Evolutionary conservation across 2,329 filamentous ascomycete species (phyloP), one percentile per base, ranked within the genome.

Genomic region (Pseudogymnoascus sp.): DNA sequence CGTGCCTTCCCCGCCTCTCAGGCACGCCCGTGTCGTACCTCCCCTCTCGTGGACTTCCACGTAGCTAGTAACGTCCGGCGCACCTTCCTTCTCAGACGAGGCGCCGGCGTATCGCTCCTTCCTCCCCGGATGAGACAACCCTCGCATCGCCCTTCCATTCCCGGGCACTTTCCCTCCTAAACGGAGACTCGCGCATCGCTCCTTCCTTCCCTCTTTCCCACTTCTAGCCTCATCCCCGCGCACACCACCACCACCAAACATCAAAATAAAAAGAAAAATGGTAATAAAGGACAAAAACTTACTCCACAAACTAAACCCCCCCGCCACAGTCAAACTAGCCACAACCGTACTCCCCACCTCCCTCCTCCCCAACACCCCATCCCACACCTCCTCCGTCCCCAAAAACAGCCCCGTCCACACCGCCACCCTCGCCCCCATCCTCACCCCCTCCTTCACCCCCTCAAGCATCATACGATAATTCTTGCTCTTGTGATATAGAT

Each of bases 401-500:
- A 96, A 88, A 72, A 96, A 95, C 61, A 89, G 79, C 16, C 85
- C 83, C 2, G 86, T 90, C 84, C 93, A 93, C 54, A 89, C 79
- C 4, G 85, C 85, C 5, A 96, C 81, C 69, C 84, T 86, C 34
- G 79, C 74, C 1, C 89, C 92, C 82, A 95, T 90, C 68, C 83
- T 86, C 61, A 91, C 70, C 0, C 92, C 95, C 72, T 96, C 92
- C 62, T 85, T 85, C 16, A 96, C 79, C 0, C 90, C 93, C 5
- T 89, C 90, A 21, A 89, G 83, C 71, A 90, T 87, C 62, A 89
- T 84, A 71, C 92, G 86, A 79, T 99, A 98, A 77, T 96, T 98
- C 77, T 98, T 98, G 74, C 87, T 91, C 78, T 97, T 97, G 80
- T 98, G 93, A 77, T 99, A 99, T n/a, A 98, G 84, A 74, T 93